Base-by-base conservation (phyloP, 1,284 basidiomycete species). In the Xanthoconium separans region DNA sequence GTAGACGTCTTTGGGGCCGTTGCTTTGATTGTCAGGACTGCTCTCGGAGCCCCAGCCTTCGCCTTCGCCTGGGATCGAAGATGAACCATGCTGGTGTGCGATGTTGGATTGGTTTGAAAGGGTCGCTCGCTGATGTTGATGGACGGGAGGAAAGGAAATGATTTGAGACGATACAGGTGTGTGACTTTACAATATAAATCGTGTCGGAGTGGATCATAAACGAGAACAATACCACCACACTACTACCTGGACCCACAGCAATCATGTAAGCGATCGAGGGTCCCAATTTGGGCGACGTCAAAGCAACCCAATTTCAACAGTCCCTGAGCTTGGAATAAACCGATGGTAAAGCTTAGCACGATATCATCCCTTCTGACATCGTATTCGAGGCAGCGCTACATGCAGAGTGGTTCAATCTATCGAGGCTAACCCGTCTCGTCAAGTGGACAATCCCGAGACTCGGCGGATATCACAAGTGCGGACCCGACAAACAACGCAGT, bases 191-290 rank as follows among this genome's bases (percentile, higher is more conserved):
- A 48, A 34, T 24, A 34, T 24, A n/a, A 18, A 22, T 30, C 9
- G 47, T 41, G n/a, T 53, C 29, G 30, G 12, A n/a, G 41, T 59
- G 47, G 57, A 29, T 42, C 40, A 41, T 30, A 45, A 36, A 30
- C n/a, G 47, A 50, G 54, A 58, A 64, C 55, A 64, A 68, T 55
- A 53, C 52, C 15, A 42, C n/a, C 44, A 39, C 15, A 42, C n/a
- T 41, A 34, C 34, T 27, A 52, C 41, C 9, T 51, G 65, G 59
- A 60, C 59, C 64, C 24, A 61, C 62, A 56, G 46, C 50, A 55
- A 27, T 30, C 33, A 37, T 31, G 42, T 64, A 56, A 60, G 62
- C 62, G 59, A 53, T 24, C 42, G 7, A 10, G 36, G 16, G 44
- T 44, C 46, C 41, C 3, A 44, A 54, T 49, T 33, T 33, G 48